A percentile compares a stretch with the other conserved stretches of the same genome.
Evolutionary conservation across 225 moss, liverwort and hornwort species (phyloP).

Genomic region (Thuidium tamariscinum): DNA sequence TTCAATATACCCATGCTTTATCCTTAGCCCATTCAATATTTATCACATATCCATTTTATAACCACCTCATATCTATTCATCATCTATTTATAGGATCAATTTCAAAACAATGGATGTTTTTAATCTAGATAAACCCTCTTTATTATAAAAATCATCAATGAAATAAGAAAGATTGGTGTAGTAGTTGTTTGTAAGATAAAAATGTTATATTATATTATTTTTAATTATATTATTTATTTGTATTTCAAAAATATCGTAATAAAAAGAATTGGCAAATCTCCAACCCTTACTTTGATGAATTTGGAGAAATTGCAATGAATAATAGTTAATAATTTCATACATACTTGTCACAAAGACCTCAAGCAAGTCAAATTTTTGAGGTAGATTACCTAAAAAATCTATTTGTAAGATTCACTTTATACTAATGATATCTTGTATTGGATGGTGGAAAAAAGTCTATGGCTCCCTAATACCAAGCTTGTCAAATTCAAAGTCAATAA

Average conservation of each 20-base stretch:
- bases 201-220: not conserved
- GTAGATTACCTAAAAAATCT: fast-evolving
- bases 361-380: fast-evolving
- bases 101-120: too few relatives aligned
- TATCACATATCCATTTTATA: too few relatives aligned
- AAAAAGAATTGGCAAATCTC: fast-evolving
- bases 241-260: not conserved
- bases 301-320: fast-evolving
- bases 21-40: too few relatives aligned
- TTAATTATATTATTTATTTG: not conserved
- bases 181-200: not conserved
- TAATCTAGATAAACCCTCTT: too few relatives aligned
- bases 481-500: fast-evolving
- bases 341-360: fast-evolving
- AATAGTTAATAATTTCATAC: too few relatives aligned
- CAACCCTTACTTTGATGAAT: fast-evolving
- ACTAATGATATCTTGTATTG: fast-evolving
- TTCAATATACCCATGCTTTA: too few relatives aligned
- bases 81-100: too few relatives aligned
- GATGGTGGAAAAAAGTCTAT: fast-evolving
- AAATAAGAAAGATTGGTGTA: too few relatives aligned
- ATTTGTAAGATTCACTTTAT: too few relatives aligned
- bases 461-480: fast-evolving
- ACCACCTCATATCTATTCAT: too few relatives aligned
- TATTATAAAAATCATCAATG: too few relatives aligned